Conservation (phyloP, 148 eudicot species). For the Pharnaceum exiguum region DNA sequence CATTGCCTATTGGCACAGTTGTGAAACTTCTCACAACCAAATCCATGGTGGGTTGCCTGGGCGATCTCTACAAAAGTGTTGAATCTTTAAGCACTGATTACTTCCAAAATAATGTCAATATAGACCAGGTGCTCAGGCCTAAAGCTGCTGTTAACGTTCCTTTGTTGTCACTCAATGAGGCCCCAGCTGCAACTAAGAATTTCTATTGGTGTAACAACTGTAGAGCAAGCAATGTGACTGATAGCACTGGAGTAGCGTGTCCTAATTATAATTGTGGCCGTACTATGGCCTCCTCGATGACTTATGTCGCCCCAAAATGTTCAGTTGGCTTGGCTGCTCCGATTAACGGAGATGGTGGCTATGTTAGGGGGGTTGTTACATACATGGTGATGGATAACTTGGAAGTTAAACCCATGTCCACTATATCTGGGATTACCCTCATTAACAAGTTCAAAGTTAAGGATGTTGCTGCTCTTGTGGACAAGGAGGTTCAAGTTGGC, state of each 20-base stretch:
- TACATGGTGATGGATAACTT: constrained; percentile 9
- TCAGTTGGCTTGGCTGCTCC: neutral
- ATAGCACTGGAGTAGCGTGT: neutral
- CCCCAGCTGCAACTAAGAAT: neutral
- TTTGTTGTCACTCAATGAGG: neutral
- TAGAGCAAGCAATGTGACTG: neutral
- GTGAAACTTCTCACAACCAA: neutral
- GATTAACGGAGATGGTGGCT: neutral
- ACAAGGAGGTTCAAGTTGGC: neutral
- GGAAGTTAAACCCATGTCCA: constrained; percentile 5
- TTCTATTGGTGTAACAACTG: neutral
- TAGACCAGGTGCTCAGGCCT: neutral
- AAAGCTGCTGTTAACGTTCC: neutral
- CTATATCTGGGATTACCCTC: neutral
- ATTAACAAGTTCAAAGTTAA: neutral
- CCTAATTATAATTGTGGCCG: neutral
- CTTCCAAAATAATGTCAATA: neutral
- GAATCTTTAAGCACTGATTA: neutral
- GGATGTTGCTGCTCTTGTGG: neutral
- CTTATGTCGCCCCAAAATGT: neutral
- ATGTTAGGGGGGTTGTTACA: neutral
- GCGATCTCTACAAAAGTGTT: constrained; percentile 18
- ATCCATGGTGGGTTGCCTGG: constrained; percentile 17
- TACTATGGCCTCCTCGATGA: neutral
- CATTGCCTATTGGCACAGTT: constrained; percentile 10